These are phyloP conservation scores for Pythium angustatum DNA, from an alignment of 352 stramenopile genomes.

Conservation along the genomic window DNA sequence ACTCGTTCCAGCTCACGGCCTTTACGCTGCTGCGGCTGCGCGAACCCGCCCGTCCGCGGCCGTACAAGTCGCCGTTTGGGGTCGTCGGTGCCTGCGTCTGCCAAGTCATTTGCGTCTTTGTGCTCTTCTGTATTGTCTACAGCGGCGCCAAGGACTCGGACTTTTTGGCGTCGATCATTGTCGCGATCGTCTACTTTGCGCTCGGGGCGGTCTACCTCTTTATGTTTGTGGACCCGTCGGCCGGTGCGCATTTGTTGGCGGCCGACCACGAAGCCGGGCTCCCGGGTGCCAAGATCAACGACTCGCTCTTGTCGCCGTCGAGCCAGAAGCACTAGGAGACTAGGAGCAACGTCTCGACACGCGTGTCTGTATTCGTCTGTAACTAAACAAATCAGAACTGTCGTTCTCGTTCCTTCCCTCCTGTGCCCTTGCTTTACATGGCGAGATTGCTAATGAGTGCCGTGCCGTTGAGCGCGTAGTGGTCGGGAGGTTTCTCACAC, in stretches of 20 bases:
- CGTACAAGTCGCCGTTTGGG: slow-evolving; percentile 61
- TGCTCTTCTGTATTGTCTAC: slow-evolving; percentile 66
- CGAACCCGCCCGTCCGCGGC: slow-evolving; percentile 48
- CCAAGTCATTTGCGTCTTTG: slow-evolving; percentile 44
- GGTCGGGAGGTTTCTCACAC: slow-evolving; percentile 62
- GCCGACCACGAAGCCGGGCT: slow-evolving; percentile 22
- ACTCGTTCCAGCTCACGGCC: slow-evolving; percentile 60
- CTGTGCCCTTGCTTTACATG: too few relatives aligned
- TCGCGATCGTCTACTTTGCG: slow-evolving; percentile 46
- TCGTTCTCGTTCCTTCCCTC: too few relatives aligned
- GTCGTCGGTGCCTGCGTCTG: slow-evolving; percentile 51
- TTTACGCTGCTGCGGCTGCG: slow-evolving; percentile 61
- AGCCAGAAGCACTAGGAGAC: slow-evolving; percentile 27
- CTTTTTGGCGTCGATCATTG: slow-evolving; percentile 61
- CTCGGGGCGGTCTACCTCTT: slow-evolving; percentile 40
- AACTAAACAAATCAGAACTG: background rate
- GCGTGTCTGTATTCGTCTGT: background rate
- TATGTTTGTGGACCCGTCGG: slow-evolving; percentile 17
- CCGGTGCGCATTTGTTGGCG: slow-evolving; percentile 17
- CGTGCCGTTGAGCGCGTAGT: slow-evolving; percentile 91
- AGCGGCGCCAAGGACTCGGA: slow-evolving; percentile 52
- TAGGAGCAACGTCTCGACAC: background rate
- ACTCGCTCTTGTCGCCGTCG: slow-evolving; percentile 30
- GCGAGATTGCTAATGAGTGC: slow-evolving; percentile 85
- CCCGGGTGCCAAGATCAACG: slow-evolving; percentile 30